Evolutionary conservation across 2,329 filamentous ascomycete genomes (phyloP).

Genomic region (Claviceps arundinis): DNA sequence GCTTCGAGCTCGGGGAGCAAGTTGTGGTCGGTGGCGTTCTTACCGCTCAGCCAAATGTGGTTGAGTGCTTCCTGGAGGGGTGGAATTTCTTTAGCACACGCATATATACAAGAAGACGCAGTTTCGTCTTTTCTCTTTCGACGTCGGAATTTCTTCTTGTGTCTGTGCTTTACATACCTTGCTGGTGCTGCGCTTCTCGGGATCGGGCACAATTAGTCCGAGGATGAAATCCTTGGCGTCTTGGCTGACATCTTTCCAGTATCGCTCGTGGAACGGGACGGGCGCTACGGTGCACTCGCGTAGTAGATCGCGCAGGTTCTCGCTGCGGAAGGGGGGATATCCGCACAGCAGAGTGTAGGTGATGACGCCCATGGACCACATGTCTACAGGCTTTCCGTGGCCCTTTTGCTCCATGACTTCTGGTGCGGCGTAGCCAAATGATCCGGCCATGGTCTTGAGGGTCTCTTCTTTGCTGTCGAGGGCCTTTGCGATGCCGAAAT

Average conservation of each 20-base stretch:
- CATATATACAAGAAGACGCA: not conserved
- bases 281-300: constrained; percentile 77
- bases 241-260: constrained; percentile 94
- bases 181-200: constrained; percentile 64
- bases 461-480: constrained; percentile 82
- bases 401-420: constrained; percentile 98
- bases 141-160: not conserved
- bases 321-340: constrained; percentile 94
- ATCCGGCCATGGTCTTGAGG: constrained; percentile 95
- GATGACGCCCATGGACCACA: constrained; percentile 99
- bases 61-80: constrained; percentile 52
- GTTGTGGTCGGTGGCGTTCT: constrained; percentile 90
- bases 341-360: constrained; percentile 96
- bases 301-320: constrained; percentile 84
- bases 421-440: constrained; percentile 92
- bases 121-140: not conserved
- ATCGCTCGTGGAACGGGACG: constrained; percentile 91
- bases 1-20: constrained; percentile 85
- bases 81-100: not conserved
- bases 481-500: constrained; percentile 98
- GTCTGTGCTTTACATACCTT: constrained; percentile 36
- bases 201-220: constrained; percentile 63
- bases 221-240: constrained; percentile 94
- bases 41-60: constrained; percentile 81
- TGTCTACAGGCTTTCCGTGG: constrained; percentile 95